These are phyloP conservation scores for Musa troglodytarum DNA, from an alignment of 176 grass and related monocot species.

Conservation along the genomic window DNA sequence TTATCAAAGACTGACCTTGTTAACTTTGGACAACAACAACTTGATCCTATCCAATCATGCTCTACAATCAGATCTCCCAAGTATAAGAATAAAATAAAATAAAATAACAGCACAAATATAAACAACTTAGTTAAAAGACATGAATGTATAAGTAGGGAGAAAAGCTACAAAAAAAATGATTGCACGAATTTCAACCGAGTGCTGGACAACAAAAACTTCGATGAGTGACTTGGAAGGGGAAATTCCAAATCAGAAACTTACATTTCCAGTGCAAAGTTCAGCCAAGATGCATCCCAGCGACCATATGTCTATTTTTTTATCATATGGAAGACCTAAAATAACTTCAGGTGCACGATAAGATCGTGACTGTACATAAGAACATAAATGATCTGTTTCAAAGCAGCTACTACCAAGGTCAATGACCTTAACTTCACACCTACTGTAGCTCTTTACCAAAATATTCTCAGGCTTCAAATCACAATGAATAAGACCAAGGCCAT, in stretches of 20 bases:
- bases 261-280: constrained; percentile 97
- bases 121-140: neutral
- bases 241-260: constrained; percentile 26
- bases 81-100: neutral
- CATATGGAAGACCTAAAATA: constrained; percentile 87
- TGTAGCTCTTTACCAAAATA: constrained; percentile 99
- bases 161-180: neutral
- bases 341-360: constrained; percentile 97
- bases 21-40: neutral
- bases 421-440: constrained; percentile 97
- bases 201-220: too few relatives aligned
- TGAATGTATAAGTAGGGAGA: neutral
- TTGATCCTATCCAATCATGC: neutral
- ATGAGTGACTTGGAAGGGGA: too few relatives aligned
- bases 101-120: neutral
- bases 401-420: constrained; percentile 99
- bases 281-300: constrained; percentile 97
- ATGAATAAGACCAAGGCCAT: constrained; percentile 95
- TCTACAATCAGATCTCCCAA: neutral
- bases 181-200: neutral
- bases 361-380: constrained; percentile 89
- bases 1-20: neutral
- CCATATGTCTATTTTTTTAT: constrained; percentile 99
- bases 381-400: constrained; percentile 97
- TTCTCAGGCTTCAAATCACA: constrained; percentile 99